A percentile compares a stretch with the other conserved stretches of the same genome.
Conservation (phyloP, 2,329 filamentous ascomycete species). For the Stagonosporopsis cucurbitacearum region DNA sequence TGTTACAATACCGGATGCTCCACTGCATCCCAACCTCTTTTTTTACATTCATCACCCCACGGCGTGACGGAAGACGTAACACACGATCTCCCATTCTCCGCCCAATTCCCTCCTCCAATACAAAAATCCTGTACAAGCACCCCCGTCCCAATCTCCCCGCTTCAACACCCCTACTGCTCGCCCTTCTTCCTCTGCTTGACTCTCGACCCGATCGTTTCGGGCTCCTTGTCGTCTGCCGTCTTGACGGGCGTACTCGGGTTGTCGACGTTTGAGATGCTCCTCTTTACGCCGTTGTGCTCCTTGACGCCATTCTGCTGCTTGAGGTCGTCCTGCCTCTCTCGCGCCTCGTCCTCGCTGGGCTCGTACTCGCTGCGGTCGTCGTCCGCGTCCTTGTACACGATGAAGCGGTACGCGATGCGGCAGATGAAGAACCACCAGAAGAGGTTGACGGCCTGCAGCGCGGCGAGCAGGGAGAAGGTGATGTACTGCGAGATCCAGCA, state of each 20-base stretch:
- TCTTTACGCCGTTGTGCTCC: neutral
- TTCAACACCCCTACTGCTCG: neutral
- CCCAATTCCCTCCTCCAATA: no score
- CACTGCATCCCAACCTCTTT: no score
- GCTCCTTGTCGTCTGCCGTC: neutral
- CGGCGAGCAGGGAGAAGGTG: slow-evolving; percentile 67
- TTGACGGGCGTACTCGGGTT: neutral
- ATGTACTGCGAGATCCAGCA: slow-evolving; percentile 73
- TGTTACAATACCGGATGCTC: no score
- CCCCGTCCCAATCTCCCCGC: no score
- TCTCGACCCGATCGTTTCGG: neutral
- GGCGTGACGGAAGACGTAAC: no score
- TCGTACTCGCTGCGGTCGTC: slow-evolving; percentile 77
- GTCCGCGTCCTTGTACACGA: slow-evolving; percentile 65
- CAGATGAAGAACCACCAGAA: slow-evolving; percentile 84
- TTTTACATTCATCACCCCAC: no score
- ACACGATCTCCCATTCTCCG: no score
- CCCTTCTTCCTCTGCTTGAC: neutral
- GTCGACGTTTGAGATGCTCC: neutral
- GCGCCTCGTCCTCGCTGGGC: slow-evolving; percentile 54
- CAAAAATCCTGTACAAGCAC: no score
- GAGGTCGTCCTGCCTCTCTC: slow-evolving; percentile 30
- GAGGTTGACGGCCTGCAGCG: slow-evolving; percentile 76
- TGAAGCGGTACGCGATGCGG: slow-evolving; percentile 74
- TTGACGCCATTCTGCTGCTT: neutral